Evolutionary conservation across 2,329 filamentous ascomycete genomes (phyloP).

Genomic region (Pestalotiopsis sp.): DNA sequence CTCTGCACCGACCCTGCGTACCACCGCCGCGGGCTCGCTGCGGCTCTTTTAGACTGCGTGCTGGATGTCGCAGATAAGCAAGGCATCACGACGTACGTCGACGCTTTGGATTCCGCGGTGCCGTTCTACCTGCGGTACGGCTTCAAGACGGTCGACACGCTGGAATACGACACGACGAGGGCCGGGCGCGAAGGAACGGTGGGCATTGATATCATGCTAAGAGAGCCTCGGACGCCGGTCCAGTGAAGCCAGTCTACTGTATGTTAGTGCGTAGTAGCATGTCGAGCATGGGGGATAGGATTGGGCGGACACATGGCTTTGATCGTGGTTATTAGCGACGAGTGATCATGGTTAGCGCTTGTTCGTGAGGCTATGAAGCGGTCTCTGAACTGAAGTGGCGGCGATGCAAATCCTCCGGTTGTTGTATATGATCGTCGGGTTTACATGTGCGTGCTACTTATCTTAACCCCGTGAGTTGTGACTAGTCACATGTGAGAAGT

Average conservation of each 20-base stretch:
- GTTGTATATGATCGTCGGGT: not conserved
- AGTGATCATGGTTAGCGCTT: not conserved
- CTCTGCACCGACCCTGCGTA: constrained; percentile 14
- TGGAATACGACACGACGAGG: constrained; percentile 15
- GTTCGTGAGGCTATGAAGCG: not conserved
- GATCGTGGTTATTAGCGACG: not conserved
- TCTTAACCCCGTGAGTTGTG: not conserved
- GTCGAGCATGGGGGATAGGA: not conserved
- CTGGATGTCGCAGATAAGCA: constrained; percentile 13
- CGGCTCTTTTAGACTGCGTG: constrained; percentile 12
- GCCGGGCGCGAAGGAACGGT: constrained; percentile 14
- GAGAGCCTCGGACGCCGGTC: constrained; percentile 1
- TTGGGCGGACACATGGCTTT: not conserved
- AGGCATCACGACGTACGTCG: constrained; percentile 14
- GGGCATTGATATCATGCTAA: constrained; percentile 14
- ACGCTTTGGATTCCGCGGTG: constrained; percentile 14
- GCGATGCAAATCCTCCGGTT: not conserved
- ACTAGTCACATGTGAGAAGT: not conserved
- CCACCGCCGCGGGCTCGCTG: constrained; percentile 12
- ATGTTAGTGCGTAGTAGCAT: not conserved
- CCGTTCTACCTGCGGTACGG: constrained; percentile 14
- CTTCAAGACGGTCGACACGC: constrained; percentile 15
- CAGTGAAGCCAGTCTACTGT: not conserved
- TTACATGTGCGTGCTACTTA: not conserved
- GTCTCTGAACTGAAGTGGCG: not conserved